Base-by-base conservation (phyloP, 352 stramenopile species). In the Bremia lactucae region DNA sequence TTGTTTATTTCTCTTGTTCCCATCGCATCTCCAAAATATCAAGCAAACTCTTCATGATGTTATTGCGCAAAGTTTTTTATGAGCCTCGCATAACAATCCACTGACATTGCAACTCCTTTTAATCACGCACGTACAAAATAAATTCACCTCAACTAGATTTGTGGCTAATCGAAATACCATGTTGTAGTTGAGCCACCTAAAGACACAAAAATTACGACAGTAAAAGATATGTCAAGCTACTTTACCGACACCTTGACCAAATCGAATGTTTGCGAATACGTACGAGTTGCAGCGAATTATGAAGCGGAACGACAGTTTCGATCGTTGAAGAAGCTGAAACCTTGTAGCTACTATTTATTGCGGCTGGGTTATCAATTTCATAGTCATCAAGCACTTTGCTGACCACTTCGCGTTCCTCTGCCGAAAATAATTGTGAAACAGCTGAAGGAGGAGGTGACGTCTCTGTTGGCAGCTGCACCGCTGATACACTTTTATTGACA, bases 321-420 rank as follows among this genome's bases (percentile, higher is more conserved):
- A 87, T 87, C 25, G 64, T 85, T n/a, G 75, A 84, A 15, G 68
- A 67, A 16, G 65, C 56, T 23, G 65, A 82, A 25, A 83, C 63
- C 33, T 82, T 84, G 38, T 72, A 57, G 14, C 84, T 66, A 19
- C 49, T 48, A 26, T 62, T 55, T 10, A 62, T 49, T 18, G 48
- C 49, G 9, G 61, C 59, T 5, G 65, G 70, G 18, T 82, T 59
- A 7, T 81, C 59, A 2, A 56, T 37, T 19, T 55, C 38, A 36
- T 46, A 36, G 19, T 46, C 39, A 19, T 20, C 38, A 36, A 48
- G 29, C 2, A 53, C n/a, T 45, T 80, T 80, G 46, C 39, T 70
- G 9, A 64, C 44, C 24, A 63, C 29, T 2, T 26, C 49, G 28
- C 36, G 42, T 31, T 48, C 37, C 28, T 67, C 51, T 1, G 49